These are phyloP conservation scores for Zizania latifolia DNA, from an alignment of 176 grass and related monocot genomes.

Conservation along the genomic window DNA sequence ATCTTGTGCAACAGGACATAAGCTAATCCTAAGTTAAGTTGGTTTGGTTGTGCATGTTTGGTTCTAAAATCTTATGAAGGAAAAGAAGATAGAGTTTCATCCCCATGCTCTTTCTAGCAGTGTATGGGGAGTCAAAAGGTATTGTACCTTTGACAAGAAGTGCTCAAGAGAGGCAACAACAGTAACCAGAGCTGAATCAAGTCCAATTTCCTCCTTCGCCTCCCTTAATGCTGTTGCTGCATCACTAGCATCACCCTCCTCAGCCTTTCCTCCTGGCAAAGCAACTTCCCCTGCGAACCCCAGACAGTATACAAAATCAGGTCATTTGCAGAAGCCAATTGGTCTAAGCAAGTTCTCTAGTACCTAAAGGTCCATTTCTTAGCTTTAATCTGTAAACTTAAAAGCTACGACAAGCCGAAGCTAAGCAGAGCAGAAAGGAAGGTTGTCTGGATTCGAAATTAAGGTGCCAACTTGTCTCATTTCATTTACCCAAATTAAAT, in stretches of 20 bases:
- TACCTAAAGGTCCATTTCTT: background rate
- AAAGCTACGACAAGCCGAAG: constrained; percentile 13
- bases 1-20: background rate
- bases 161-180: constrained; percentile 35
- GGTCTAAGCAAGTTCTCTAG: too few relatives aligned
- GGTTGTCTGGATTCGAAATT: background rate
- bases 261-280: constrained; percentile 41
- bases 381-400: background rate
- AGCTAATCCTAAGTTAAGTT: background rate
- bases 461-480: background rate
- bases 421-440: background rate
- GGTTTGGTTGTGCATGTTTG: background rate
- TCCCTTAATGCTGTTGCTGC: constrained; percentile 40
- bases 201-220: constrained; percentile 51
- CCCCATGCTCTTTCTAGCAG: too few relatives aligned
- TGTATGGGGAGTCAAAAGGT: background rate
- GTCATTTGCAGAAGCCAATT: background rate
- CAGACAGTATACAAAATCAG: background rate
- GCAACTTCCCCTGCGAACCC: constrained; percentile 44
- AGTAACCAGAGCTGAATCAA: constrained; percentile 34
- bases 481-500: background rate
- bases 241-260: constrained; percentile 43
- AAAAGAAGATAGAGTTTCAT: background rate
- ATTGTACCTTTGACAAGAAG: constrained; percentile 45
- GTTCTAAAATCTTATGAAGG: background rate